These are phyloP conservation scores for Colletotrichum tamarilloi DNA, from an alignment of 2,329 filamentous ascomycete species.

Conservation along the genomic window DNA sequence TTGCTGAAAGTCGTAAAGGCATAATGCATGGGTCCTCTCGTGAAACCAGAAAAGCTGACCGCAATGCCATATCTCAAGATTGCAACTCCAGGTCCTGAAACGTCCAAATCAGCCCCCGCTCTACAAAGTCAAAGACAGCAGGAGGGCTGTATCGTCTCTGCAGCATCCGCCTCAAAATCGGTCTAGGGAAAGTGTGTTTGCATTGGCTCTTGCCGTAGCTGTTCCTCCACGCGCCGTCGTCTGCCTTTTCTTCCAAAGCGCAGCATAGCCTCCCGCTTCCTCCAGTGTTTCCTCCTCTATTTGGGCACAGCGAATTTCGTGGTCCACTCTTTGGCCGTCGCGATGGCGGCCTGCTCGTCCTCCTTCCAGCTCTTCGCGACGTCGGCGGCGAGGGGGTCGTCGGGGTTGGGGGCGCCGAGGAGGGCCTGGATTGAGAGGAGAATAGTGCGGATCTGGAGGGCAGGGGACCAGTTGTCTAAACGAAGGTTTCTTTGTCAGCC, in stretches of 20 bases:
- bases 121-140: conserved; percentile 17
- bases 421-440: conserved; percentile 98
- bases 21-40: conserved; percentile 24
- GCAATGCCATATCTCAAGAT: conserved; percentile 17
- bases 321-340: conserved; percentile 94
- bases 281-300: background rate
- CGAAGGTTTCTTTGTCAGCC: conserved; percentile 11
- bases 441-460: conserved; percentile 97
- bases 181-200: background rate
- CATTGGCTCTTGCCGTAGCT: background rate
- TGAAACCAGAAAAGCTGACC: conserved; percentile 20
- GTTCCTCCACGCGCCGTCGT: conserved; percentile 3
- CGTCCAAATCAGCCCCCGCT: background rate
- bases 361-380: conserved; percentile 99
- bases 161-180: conserved; percentile 4
- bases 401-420: conserved; percentile 94
- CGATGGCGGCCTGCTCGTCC: conserved; percentile 90
- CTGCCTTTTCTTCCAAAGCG: background rate
- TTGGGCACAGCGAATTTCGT: conserved; percentile 76
- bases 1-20: conserved; percentile 8
- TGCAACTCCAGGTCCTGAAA: conserved; percentile 12
- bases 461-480: conserved; percentile 97
- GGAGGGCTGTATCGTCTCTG: background rate
- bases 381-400: conserved; percentile 97
- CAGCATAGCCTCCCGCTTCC: background rate